Evolutionary conservation across 2,329 filamentous ascomycete species (phyloP), one percentile per base, ranked within the genome.

Genomic region (Pyrenochaeta sp.): DNA sequence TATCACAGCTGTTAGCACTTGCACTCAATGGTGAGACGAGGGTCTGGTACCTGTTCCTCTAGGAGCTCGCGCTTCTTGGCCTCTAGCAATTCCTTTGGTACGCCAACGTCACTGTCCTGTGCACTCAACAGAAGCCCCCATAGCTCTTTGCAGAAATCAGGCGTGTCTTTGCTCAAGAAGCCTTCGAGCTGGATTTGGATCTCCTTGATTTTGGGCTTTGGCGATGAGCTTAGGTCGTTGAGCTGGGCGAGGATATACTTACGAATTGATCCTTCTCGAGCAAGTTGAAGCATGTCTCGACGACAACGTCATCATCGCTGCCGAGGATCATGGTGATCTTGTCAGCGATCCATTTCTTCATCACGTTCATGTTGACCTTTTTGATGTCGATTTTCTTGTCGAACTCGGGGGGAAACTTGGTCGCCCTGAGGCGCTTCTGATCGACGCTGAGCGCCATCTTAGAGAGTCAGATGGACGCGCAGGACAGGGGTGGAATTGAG

Each of bases 331-430:
- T 87, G 17, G 87, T 89, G 43, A 99, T 90, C 70, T 87, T 89
- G 62, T 86, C 84, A 4, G 90, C 88, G 69, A 97, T 96, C 94
- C 94, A 99, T 78, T 91, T 96, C 81, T 96, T 96, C 85, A 99
- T 96, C 42, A 99, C 89, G 72, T 96, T 90, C 36, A 96, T 80
- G 69, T 99, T 96, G 72, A 99, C 91, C 77, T 97, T 97, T 60
- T 86, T 84, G 84, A 95, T 96, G 77, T 99, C 92, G 55, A 99
- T 94, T 77, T 96, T 96, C 69, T 89, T 86, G 68, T 83, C 93
- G 76, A 97, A 99, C 67, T 96, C 91, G 6, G 87, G 81, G 31
- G 94, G 94, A 55, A 96, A 97, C 68, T 95, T 96, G 42, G 92
- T 97, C 72, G 87, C 86, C 80, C 87, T 89, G 43, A 96, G 77